Evolutionary conservation across 306 rosid species (phyloP), one percentile per base, ranked within the genome.

Genomic region (Abrus precatorius): DNA sequence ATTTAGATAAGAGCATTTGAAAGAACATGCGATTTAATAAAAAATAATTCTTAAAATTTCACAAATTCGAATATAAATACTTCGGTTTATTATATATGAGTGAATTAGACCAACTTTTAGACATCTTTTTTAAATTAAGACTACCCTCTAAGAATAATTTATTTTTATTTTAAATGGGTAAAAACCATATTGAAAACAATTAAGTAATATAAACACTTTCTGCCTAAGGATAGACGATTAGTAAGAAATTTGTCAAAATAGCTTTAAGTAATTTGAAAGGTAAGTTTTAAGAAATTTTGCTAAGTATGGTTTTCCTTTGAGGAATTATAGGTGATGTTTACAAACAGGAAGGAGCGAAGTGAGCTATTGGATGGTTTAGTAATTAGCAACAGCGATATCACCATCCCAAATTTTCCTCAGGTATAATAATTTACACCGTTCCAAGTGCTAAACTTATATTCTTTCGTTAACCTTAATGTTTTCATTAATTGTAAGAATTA

Each of bases 351-450:
- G 86, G 99, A 95, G 65, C 79, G 97, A 72, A 69, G 69, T 34
- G 98, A 95, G 82, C 91, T 95, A 43, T 87, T 95, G 72, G 95
- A 95, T 71, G 92, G 80, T 45, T 59, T 95, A 71, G 80, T 91
- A 38, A 78, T 86, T 59, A 85, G 89, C 74, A 81, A 87, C 81
- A 89, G 44, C 80, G 93, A 93, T 49, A 0, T 77, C 43, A 74
- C 65, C 41, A 71, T 89, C 67, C 95, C 95, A 12, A 87, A 67
- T 1, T 93, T 93, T 71, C 57, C 88, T 1, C 99, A 91, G 97
- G 99, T 90, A 65, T 68, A 44, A 14, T 63, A 9, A 6, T n/a
- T 11, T 61, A 48, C 45, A 45, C 12, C 4, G 9, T 13, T 79
- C 43, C 48, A 63, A 3, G 30, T 33, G 40, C 4, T 36, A 36